These are phyloP conservation scores for Saccharomyces hybrid DNA, from an alignment of 1,139 yeast genomes.

Conservation along the genomic window DNA sequence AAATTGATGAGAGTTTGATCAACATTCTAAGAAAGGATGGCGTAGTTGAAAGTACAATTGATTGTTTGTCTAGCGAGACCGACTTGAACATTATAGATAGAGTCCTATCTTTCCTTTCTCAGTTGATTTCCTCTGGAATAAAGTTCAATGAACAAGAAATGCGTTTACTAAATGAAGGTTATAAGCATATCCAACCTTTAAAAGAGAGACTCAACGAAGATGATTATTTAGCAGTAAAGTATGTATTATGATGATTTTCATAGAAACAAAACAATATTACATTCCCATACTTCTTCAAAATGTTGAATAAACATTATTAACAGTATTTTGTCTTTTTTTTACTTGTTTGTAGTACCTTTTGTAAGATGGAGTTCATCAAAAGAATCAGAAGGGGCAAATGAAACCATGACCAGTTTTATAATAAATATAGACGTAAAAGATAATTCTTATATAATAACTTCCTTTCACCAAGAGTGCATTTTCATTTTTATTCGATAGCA, in stretches of 20 bases:
- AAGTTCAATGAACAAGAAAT: constrained; percentile 45
- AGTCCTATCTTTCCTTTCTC: constrained; percentile 46
- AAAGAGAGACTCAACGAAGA: constrained; percentile 47
- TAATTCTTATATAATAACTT: background rate
- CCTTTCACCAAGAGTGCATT: background rate
- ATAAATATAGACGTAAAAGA: no score
- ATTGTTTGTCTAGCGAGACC: constrained; percentile 36
- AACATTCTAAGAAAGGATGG: constrained; percentile 38
- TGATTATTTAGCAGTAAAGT: constrained; percentile 45
- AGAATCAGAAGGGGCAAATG: constrained; percentile 8
- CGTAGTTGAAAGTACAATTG: constrained; percentile 36
- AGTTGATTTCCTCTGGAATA: constrained; percentile 41
- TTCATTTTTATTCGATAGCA: constrained; percentile 15
- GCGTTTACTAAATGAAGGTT: constrained; percentile 35
- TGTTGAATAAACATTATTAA: background rate
- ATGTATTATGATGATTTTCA: constrained; percentile 31
- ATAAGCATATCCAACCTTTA: constrained; percentile 37
- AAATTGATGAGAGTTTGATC: constrained; percentile 33
- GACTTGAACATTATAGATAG: constrained; percentile 55
- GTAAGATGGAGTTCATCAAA: constrained; percentile 35
- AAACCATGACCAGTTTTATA: no score
- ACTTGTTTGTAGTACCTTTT: constrained; percentile 31
- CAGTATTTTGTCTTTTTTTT: background rate
- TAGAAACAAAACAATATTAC: background rate
- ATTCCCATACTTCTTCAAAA: background rate